These are phyloP conservation scores for Ascochyta lentis DNA, from an alignment of 2,329 filamentous ascomycete genomes.

Conservation along the genomic window DNA sequence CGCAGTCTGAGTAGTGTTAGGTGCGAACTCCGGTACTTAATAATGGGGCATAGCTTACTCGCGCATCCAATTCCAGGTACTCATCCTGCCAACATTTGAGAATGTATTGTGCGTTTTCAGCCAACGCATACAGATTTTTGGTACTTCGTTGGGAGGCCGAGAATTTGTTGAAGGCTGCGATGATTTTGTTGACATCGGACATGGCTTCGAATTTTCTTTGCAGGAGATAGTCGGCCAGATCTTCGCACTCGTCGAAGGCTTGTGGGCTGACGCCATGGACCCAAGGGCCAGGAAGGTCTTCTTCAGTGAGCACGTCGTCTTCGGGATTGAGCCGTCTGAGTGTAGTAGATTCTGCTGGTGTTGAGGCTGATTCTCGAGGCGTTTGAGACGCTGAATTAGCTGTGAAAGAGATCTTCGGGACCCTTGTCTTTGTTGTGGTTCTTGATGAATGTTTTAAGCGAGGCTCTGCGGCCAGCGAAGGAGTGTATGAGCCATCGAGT, in stretches of 20 bases:
- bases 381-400: conserved; percentile 35
- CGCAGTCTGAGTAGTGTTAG: conserved; percentile 50
- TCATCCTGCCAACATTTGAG: conserved; percentile 66
- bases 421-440: conserved; percentile 14
- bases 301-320: conserved; percentile 45
- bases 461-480: conserved; percentile 12
- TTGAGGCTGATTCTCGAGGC: conserved; percentile 33
- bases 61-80: conserved; percentile 61
- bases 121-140: conserved; percentile 62
- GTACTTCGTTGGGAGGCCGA: conserved; percentile 53
- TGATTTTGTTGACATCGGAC: conserved; percentile 51
- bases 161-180: conserved; percentile 53
- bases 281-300: conserved; percentile 48
- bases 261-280: conserved; percentile 37
- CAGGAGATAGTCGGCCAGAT: conserved; percentile 51
- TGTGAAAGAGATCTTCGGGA: conserved; percentile 33
- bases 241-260: conserved; percentile 45
- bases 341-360: conserved; percentile 29
- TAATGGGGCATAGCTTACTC: conserved; percentile 28
- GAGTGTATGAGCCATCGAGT: conserved; percentile 15
- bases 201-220: conserved; percentile 52
- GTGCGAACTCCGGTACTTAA: not conserved
- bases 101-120: conserved; percentile 60
- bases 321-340: conserved; percentile 38
- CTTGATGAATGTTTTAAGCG: conserved; percentile 15